These are phyloP conservation scores for Eragrostis nindensis DNA, from an alignment of 176 grass and related monocot genomes.

Conservation along the genomic window DNA sequence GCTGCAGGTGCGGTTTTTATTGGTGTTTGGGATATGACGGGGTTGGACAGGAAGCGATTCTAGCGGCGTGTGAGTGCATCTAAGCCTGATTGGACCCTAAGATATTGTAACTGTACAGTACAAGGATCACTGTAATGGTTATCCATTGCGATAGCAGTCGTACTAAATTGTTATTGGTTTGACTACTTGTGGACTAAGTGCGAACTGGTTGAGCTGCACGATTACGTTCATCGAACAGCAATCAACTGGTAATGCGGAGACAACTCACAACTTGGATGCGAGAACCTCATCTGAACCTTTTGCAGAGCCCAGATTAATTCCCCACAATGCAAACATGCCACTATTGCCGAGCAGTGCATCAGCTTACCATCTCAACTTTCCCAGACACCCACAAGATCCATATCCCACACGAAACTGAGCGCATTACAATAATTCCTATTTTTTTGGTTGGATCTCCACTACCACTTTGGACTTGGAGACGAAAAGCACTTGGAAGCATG, in stretches of 20 bases:
- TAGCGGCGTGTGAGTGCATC: no score
- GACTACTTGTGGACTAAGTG: neutral
- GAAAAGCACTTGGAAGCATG: slow-evolving; percentile 40
- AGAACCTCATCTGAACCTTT: slow-evolving; percentile 15
- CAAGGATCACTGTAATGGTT: neutral
- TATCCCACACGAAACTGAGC: slow-evolving; percentile 17
- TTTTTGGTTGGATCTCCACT: slow-evolving; percentile 46
- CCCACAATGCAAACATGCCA: slow-evolving; percentile 36
- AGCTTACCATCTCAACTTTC: slow-evolving; percentile 16
- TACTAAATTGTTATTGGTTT: neutral
- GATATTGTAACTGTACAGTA: neutral
- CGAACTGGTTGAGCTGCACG: slow-evolving; percentile 9
- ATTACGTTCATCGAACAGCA: slow-evolving; percentile 23
- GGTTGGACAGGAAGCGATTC: no score
- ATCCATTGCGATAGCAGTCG: slow-evolving; percentile 21
- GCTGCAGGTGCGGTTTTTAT: no score
- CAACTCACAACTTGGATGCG: slow-evolving; percentile 21
- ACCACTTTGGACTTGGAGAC: slow-evolving; percentile 34
- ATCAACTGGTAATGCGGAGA: slow-evolving; percentile 22
- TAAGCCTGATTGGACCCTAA: no score
- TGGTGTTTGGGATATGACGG: no score
- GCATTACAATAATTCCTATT: slow-evolving; percentile 13
- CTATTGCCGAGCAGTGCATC: slow-evolving; percentile 9
- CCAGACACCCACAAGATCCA: neutral
- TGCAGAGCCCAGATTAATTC: slow-evolving; percentile 15